Percentiles rank a stretch among this genome's conserved stretches.
These are phyloP conservation scores for Yueomyces sp. DNA, from an alignment of 805 yeast species.

Conservation along the genomic window DNA sequence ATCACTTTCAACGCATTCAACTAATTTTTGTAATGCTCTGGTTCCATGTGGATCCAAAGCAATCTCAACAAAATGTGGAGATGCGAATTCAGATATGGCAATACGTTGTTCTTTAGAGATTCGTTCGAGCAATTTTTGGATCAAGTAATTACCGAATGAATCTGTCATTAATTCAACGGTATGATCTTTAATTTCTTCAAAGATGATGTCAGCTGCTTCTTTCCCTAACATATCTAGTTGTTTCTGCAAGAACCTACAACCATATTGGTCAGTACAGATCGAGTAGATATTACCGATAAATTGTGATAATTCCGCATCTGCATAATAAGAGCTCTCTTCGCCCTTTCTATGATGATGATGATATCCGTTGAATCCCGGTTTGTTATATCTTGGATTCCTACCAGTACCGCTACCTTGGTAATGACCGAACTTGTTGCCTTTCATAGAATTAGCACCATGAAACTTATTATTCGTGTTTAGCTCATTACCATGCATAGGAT, in stretches of 20 bases:
- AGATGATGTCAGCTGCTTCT: slow-evolving; percentile 61
- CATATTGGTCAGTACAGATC: slow-evolving; percentile 91
- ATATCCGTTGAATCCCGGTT: slow-evolving; percentile 1
- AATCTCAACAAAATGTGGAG: slow-evolving; percentile 60
- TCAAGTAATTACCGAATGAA: slow-evolving; percentile 93
- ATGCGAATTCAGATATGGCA: slow-evolving; percentile 52
- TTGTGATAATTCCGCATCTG: slow-evolving; percentile 54
- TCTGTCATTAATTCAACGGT: slow-evolving; percentile 84
- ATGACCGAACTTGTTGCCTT: slow-evolving; percentile 6
- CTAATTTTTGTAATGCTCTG: slow-evolving; percentile 82
- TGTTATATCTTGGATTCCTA: slow-evolving; percentile 5
- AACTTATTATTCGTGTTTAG: not conserved
- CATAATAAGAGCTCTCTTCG: slow-evolving; percentile 60
- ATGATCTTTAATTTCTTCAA: slow-evolving; percentile 64
- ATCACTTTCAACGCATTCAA: slow-evolving; percentile 62
- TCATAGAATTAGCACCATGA: not conserved
- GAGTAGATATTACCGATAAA: slow-evolving; percentile 62
- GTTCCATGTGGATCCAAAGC: slow-evolving; percentile 95
- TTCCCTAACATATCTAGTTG: slow-evolving; percentile 57
- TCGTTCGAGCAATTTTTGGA: slow-evolving; percentile 79
- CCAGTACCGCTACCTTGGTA: slow-evolving; percentile 9
- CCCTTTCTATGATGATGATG: slow-evolving; percentile 12
- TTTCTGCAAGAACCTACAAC: slow-evolving; percentile 83
- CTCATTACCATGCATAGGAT: not conserved
- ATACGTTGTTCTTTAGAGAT: slow-evolving; percentile 60